phyloP scores from a whole-genome alignment of 2,329 filamentous ascomycete genomes.

The Trichophyton rubrum region DNA sequence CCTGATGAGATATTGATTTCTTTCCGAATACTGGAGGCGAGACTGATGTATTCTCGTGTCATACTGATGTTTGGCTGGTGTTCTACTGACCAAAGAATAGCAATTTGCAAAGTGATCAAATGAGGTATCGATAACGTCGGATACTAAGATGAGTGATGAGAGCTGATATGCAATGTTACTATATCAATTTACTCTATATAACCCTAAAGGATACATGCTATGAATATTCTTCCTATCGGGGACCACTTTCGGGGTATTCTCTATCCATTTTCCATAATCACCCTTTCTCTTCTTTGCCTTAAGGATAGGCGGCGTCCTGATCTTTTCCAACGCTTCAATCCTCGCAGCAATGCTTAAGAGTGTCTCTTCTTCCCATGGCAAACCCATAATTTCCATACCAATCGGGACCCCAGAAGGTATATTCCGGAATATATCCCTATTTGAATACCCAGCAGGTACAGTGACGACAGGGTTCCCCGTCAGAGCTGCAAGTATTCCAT shows the following conservation, averaged over 20 bases:
- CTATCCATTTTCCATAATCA: not conserved
- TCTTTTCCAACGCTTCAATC: slow-evolving; percentile 35
- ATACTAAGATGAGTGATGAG: not conserved
- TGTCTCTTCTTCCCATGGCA: slow-evolving; percentile 43
- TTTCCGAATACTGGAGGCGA: slow-evolving; percentile 6
- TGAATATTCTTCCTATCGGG: slow-evolving; percentile 10
- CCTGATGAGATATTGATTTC: not conserved
- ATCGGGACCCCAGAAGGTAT: slow-evolving; percentile 49
- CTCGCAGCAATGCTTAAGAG: slow-evolving; percentile 43
- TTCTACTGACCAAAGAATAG: slow-evolving; percentile 6
- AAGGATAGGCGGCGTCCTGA: slow-evolving; percentile 28
- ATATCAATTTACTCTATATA: not conserved
- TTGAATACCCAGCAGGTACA: slow-evolving; percentile 20
- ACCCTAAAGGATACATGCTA: slow-evolving; percentile 9
- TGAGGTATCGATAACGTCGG: not conserved
- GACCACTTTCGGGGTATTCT: slow-evolving; percentile 6
- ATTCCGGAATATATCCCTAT: not conserved
- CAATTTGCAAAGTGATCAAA: slow-evolving; percentile 11
- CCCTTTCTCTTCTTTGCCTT: not conserved
- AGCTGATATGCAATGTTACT: not conserved
- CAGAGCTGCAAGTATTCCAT: slow-evolving; percentile 44
- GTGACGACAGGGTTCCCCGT: slow-evolving; percentile 42
- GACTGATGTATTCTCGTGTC: slow-evolving; percentile 10
- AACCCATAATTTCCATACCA: slow-evolving; percentile 52
- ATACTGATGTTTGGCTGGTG: slow-evolving; percentile 13